Base-by-base conservation (phyloP, 2,329 filamentous ascomycete genomes). In the Hypoxylon sp. region DNA sequence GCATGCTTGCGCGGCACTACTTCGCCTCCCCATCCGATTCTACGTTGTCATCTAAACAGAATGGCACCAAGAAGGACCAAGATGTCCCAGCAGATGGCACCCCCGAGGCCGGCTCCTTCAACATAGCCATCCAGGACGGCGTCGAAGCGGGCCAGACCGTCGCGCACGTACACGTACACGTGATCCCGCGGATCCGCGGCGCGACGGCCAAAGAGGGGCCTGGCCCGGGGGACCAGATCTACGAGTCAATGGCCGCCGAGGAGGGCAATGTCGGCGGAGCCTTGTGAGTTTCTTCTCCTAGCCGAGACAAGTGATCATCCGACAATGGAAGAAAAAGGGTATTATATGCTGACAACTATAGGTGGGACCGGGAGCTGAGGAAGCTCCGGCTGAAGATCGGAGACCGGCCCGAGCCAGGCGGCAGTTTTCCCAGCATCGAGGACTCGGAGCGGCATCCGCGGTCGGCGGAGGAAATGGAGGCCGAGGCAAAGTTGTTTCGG, bases 81-180 rank as follows among this genome's bases (percentile, higher is more conserved):
- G 32, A 24, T 1, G 16, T 2, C 5, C n/a, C 53, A 8, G 42
- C 44, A 12, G 46, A 32, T 26, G 69, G 53, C 11, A 53, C 12
- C 42, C 76, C 79, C 8, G 79, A 84, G 32, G 91, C 88, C 4
- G 88, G 92, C 8, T 91, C 92, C 64, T 91, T 98, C 80, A 98
- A 97, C 76, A 89, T 99, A 51, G 94, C 95, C 0, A 86, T 99
- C n/a, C 96, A 99, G 78, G 96, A 99, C 78, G 96, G 96, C 18
- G 82, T 84, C 30, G 93, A 93, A 64, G 93, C 96, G 0, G 96
- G 96, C 0, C 96, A 99, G 85, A 97, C 93, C 61, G 95, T 99
- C 45, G 85, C 93, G 7, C 96, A 99, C 80, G 89, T 97, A 12
- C 96, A 99, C 80, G 91, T 93, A 24, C 96, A 99, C 67, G 75